A percentile compares a stretch with the other conserved stretches of the same genome.
These are phyloP conservation scores for Boletellus sp. DNA, from an alignment of 768 basidiomycete genomes.

Conservation along the genomic window DNA sequence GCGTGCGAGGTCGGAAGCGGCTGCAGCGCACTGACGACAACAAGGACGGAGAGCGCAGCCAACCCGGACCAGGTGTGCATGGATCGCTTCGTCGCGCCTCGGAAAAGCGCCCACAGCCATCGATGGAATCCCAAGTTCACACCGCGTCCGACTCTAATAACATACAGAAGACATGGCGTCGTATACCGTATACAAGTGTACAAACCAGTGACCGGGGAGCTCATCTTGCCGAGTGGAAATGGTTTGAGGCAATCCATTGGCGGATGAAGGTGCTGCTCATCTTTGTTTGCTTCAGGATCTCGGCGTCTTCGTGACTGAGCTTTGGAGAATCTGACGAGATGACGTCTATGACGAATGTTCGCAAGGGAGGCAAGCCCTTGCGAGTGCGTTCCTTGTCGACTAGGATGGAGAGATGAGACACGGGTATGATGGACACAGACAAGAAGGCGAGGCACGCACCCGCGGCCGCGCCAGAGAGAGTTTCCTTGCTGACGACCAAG, in stretches of 20 bases:
- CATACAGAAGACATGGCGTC: too few relatives aligned
- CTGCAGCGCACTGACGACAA: conserved; percentile 2
- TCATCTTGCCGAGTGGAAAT: conserved; percentile 7
- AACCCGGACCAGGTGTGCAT: conserved; percentile 4
- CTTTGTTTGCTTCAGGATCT: conserved; percentile 72
- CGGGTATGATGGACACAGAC: not conserved
- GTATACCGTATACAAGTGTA: too few relatives aligned
- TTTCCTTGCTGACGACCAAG: conserved; percentile 89
- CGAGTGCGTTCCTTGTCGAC: conserved; percentile 62
- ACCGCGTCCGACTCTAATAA: not conserved
- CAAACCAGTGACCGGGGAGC: not conserved
- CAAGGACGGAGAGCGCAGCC: not conserved
- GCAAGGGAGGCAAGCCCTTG: conserved; percentile 54
- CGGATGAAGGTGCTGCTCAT: conserved; percentile 94
- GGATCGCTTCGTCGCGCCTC: not conserved
- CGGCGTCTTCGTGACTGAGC: conserved; percentile 63
- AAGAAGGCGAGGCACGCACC: conserved; percentile 42
- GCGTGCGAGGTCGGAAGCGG: not conserved
- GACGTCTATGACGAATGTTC: conserved; percentile 82
- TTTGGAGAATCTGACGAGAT: conserved; percentile 65
- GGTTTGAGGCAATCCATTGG: conserved; percentile 66
- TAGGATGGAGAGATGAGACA: conserved; percentile 26
- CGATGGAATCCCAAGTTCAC: not conserved
- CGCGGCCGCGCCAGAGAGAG: conserved; percentile 65
- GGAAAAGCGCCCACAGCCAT: too few relatives aligned